Evolutionary conservation across 306 rosid species (phyloP), one percentile per base, ranked within the genome.

Genomic region (Sicyos baderoa): DNA sequence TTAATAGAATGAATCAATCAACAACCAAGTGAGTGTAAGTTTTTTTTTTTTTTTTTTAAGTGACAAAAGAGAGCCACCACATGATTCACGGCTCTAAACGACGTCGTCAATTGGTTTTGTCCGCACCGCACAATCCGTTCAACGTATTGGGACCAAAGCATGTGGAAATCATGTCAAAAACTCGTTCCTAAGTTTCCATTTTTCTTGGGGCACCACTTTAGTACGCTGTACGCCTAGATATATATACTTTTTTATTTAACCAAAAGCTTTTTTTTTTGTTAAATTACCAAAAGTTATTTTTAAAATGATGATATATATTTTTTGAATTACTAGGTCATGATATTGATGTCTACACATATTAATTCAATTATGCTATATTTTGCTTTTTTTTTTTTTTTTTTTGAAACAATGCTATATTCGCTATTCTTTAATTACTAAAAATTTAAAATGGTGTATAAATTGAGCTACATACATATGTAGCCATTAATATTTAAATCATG

Each of bases 91-190:
- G 8, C 52, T 63, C 40, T 40, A 18, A 63, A 27, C 17, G 16
- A 18, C 17, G 52, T 18, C 5, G 52, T 18, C 13, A 42, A 4
- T 32, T 63, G 25, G 51, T 17, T 40, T 63, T 40, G 51, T 63
- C 69, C 69, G 52, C 69, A 63, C 69, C 32, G 16, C 18, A 40
- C 69, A 2, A 40, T 63, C 19, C 29, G 32, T 63, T 63, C 51
- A 40, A 25, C 50, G 69, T 44, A 63, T 63, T 42, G 69, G 32
- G 69, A 63, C 52, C 69, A 42, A 42, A 63, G 29, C 69, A 63
- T 63, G 69, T 63, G 69, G 51, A 63, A 63, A 63, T 63, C 53
- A 42, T 63, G 69, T 42, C 19, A 63, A 48, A 29, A 63, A 18
- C 69, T 63, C 29, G 10, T 40, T 10, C 0, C 51, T 37, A 37